Percentiles rank a stretch among this genome's conserved stretches.
Conservation (phyloP, 2,329 filamentous ascomycete species). For the Monilinia fructicola region DNA sequence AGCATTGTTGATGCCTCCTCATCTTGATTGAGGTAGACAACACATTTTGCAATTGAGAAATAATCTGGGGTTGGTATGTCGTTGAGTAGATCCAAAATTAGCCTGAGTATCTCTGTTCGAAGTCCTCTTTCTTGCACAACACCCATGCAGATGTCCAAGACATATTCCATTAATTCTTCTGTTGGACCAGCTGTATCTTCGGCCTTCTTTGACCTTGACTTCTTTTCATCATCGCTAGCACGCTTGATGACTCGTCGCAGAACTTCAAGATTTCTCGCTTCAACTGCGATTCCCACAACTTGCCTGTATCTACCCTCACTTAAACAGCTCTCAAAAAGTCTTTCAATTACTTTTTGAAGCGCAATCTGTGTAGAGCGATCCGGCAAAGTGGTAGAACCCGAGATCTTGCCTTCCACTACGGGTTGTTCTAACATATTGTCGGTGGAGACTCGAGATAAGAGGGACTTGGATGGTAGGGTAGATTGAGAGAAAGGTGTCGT, state of each 20-base stretch:
- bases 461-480: slow-evolving; percentile 86
- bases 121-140: slow-evolving; percentile 91
- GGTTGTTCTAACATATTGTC: slow-evolving; percentile 57
- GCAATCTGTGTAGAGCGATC: slow-evolving; percentile 74
- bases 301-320: slow-evolving; percentile 85
- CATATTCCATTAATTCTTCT: slow-evolving; percentile 96
- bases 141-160: slow-evolving; percentile 94
- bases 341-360: slow-evolving; percentile 79
- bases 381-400: slow-evolving; percentile 46
- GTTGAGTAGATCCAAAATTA: slow-evolving; percentile 93
- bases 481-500: slow-evolving; percentile 96
- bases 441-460: slow-evolving; percentile 79
- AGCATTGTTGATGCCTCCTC: slow-evolving; percentile 87
- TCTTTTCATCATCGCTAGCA: slow-evolving; percentile 82
- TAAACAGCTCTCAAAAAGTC: slow-evolving; percentile 88
- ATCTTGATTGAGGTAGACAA: slow-evolving; percentile 91
- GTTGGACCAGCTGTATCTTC: slow-evolving; percentile 61
- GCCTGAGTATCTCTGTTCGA: slow-evolving; percentile 77
- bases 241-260: slow-evolving; percentile 83
- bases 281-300: slow-evolving; percentile 93
- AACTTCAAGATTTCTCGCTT: slow-evolving; percentile 88
- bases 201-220: slow-evolving; percentile 56
- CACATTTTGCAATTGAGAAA: slow-evolving; percentile 96
- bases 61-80: slow-evolving; percentile 92
- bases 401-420: slow-evolving; percentile 41